Evolutionary conservation across 805 yeast genomes (phyloP).

Genomic region (Wickerhamiella shivajii): DNA sequence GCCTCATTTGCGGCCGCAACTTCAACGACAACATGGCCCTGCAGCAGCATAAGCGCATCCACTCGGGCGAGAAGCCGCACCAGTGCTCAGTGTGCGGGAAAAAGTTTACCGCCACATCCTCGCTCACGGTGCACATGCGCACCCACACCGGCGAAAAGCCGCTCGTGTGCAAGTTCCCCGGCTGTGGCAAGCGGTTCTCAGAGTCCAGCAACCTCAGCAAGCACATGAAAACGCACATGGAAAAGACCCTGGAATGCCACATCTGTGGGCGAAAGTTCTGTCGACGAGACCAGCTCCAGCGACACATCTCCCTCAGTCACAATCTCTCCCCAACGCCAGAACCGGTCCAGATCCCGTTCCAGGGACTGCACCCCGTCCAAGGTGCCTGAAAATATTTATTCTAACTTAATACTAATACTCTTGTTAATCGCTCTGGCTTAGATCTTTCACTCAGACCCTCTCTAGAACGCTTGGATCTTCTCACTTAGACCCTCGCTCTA

Average conservation of each 20-base stretch:
- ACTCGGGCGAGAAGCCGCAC: slow-evolving; percentile 83
- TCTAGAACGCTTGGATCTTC: too few relatives aligned
- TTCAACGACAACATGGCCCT: slow-evolving; percentile 71
- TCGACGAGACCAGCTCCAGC: slow-evolving; percentile 16
- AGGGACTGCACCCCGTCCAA: too few relatives aligned
- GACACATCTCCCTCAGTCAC: slow-evolving; percentile 12
- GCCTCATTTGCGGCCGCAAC: slow-evolving; percentile 49
- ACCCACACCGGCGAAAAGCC: slow-evolving; percentile 91
- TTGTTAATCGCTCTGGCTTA: too few relatives aligned
- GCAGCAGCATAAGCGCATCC: slow-evolving; percentile 67
- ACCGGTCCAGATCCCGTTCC: too few relatives aligned
- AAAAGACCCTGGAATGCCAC: slow-evolving; percentile 14
- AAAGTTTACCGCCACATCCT: slow-evolving; percentile 65
- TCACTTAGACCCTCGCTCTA: too few relatives aligned
- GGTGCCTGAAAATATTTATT: too few relatives aligned
- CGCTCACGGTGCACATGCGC: slow-evolving; percentile 68
- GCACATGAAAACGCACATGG: slow-evolving; percentile 65
- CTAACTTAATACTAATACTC: too few relatives aligned
- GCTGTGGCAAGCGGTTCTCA: slow-evolving; percentile 68
- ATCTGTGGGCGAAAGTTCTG: slow-evolving; percentile 16
- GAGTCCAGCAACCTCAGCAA: slow-evolving; percentile 82
- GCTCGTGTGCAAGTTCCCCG: slow-evolving; percentile 64
- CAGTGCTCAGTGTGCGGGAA: slow-evolving; percentile 61
- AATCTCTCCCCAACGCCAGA: too few relatives aligned
- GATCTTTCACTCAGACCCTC: too few relatives aligned